These are phyloP conservation scores for Phytophthora sp. DNA, from an alignment of 352 stramenopile genomes.

Conservation along the genomic window DNA sequence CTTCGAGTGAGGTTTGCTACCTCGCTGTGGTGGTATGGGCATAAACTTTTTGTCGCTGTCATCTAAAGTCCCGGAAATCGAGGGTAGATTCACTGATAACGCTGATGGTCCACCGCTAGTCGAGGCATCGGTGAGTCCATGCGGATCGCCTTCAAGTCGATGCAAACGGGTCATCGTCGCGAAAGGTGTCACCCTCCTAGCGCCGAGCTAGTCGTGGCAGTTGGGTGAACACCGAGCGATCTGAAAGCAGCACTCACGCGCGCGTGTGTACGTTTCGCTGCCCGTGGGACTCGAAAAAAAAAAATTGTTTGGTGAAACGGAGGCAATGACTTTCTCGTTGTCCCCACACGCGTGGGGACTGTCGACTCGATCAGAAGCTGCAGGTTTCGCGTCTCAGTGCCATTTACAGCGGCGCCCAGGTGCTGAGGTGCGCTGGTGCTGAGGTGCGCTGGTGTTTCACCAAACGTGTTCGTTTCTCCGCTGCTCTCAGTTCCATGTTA, in stretches of 20 bases:
- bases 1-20: slow-evolving; percentile 51
- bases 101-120: slow-evolving; percentile 1
- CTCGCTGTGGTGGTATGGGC: slow-evolving; percentile 60
- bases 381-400: slow-evolving; percentile 3
- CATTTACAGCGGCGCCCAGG: slow-evolving; percentile 27
- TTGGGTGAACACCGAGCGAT: slow-evolving; percentile 6
- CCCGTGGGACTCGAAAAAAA: not conserved
- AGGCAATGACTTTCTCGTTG: slow-evolving; percentile 18
- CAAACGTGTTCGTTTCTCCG: slow-evolving; percentile 18
- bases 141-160: slow-evolving; percentile 14
- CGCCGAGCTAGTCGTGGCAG: slow-evolving; percentile 1
- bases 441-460: slow-evolving; percentile 6
- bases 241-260: not conserved
- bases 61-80: slow-evolving; percentile 40
- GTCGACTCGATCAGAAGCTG: slow-evolving; percentile 14
- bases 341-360: slow-evolving; percentile 2
- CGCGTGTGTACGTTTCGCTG: slow-evolving; percentile 24
- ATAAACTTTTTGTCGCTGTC: slow-evolving; percentile 40
- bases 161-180: slow-evolving; percentile 26
- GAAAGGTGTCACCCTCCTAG: not conserved
- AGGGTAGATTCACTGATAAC: slow-evolving; percentile 52
- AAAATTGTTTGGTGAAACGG: slow-evolving; percentile 25
- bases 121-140: not conserved
- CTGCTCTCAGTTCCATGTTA: slow-evolving; percentile 22
- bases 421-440: slow-evolving; percentile 10